Percentiles rank a stretch among this genome's conserved stretches.
Evolutionary conservation across 305 asterid genomes (phyloP).

Genomic region (Euphrasia arctica): DNA sequence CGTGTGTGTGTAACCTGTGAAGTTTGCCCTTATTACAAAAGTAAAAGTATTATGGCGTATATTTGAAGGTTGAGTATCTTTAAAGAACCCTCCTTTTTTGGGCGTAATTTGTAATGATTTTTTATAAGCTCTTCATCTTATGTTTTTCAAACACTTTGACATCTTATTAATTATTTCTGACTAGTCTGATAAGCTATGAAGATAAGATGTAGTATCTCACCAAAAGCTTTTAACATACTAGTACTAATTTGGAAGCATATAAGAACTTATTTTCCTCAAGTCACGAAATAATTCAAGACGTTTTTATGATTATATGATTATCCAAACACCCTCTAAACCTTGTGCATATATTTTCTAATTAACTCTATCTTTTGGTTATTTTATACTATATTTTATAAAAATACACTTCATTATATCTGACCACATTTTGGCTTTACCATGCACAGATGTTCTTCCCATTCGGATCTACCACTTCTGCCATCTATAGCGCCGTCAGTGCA

Average conservation of each 20-base stretch:
- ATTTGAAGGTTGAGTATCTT: neutral
- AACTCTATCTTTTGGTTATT: neutral
- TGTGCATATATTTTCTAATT: neutral
- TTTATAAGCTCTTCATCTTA: too few relatives aligned
- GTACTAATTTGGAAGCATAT: too few relatives aligned
- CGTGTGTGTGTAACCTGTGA: neutral
- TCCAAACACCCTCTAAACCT: too few relatives aligned
- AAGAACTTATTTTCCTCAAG: too few relatives aligned
- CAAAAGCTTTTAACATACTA: too few relatives aligned
- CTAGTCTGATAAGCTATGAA: too few relatives aligned
- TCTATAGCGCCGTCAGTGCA: slow-evolving; percentile 72
- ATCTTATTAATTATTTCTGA: too few relatives aligned
- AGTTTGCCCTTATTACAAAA: neutral
- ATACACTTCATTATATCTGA: slow-evolving; percentile 8
- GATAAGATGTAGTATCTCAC: too few relatives aligned
- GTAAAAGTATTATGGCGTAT: neutral
- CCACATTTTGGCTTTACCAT: slow-evolving; percentile 23
- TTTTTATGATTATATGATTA: too few relatives aligned
- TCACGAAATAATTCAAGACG: too few relatives aligned
- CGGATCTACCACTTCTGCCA: slow-evolving; percentile 60
- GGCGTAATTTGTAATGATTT: neutral
- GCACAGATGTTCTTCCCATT: slow-evolving; percentile 92
- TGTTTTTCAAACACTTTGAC: too few relatives aligned
- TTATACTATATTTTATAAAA: neutral
- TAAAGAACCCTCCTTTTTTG: neutral